A percentile compares a stretch with the other conserved stretches of the same genome.
Conservation (phyloP, 371 early-diverging fungal species). For the Lichtheimia ramosa region DNA sequence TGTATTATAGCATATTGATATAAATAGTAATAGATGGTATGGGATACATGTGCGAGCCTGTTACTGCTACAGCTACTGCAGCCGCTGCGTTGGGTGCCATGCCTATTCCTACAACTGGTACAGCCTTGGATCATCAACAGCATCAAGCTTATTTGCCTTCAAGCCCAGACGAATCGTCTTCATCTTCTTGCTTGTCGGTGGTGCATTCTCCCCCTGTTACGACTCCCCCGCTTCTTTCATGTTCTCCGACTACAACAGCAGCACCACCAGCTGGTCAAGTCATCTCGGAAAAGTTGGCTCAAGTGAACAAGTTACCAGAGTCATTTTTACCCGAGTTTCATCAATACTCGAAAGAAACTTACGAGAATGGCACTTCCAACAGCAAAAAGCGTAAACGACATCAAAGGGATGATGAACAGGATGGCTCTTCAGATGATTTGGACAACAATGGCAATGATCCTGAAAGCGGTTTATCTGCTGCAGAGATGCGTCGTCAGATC, state of each 20-base stretch:
- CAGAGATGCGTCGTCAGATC: conserved; percentile 56
- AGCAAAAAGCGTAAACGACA: conserved; percentile 33
- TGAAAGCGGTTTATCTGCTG: conserved; percentile 31
- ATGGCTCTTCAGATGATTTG: conserved; percentile 13
- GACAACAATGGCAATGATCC: conserved; percentile 23
- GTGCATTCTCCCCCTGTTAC: conserved; percentile 28
- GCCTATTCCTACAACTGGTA: not conserved
- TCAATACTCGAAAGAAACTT: conserved; percentile 50
- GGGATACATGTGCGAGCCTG: conserved; percentile 17
- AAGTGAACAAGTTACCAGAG: conserved; percentile 47
- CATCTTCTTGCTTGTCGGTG: no score
- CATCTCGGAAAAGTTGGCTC: conserved; percentile 42
- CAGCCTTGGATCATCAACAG: conserved; percentile 11
- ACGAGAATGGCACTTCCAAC: conserved; percentile 45
- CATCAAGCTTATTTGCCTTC: conserved; percentile 10
- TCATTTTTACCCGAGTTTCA: conserved; percentile 52
- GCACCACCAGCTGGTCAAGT: conserved; percentile 7
- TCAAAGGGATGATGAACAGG: conserved; percentile 21
- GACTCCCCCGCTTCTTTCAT: conserved; percentile 17
- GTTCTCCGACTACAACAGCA: conserved; percentile 13
- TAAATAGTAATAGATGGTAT: not conserved
- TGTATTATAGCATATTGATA: no score
- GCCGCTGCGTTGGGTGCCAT: not conserved
- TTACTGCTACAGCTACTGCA: not conserved
- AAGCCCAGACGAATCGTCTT: conserved; percentile 9